phyloP scores from a whole-genome alignment of 441 rosid species.

The Pelargonium fulgidum region DNA sequence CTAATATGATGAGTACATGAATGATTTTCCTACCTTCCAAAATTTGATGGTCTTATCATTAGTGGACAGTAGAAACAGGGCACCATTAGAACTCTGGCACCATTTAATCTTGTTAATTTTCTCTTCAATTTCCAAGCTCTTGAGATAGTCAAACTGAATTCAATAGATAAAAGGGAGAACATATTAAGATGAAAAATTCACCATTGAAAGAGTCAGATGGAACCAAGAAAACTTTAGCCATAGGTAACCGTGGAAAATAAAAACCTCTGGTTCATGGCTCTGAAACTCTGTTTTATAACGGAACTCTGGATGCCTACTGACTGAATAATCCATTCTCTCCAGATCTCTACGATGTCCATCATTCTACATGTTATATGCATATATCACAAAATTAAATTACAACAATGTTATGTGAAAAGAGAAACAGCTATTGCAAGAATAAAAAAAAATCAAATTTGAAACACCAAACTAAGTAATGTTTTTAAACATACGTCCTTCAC shows the following conservation, averaged over 20 bases:
- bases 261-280: constrained; percentile 97
- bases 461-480: constrained; percentile 7
- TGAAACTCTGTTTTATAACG: constrained; percentile 82
- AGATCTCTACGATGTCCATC: constrained; percentile 62
- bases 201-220: constrained; percentile 5
- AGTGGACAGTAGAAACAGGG: constrained; percentile 85
- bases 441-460: not conserved
- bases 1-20: constrained; percentile 1
- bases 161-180: constrained; percentile 16
- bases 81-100: constrained; percentile 84
- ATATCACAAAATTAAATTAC: constrained; percentile 18
- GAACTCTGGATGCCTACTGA: constrained; percentile 71
- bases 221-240: constrained; percentile 7
- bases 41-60: constrained; percentile 85
- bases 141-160: constrained; percentile 86
- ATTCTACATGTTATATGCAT: constrained; percentile 38
- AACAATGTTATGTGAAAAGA: constrained; percentile 13
- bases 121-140: constrained; percentile 99
- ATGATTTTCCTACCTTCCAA: constrained; percentile 11
- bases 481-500: constrained; percentile 37
- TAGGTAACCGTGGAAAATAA: constrained; percentile 15
- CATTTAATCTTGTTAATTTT: constrained; percentile 93
- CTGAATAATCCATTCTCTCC: constrained; percentile 58
- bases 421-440: constrained; percentile 1
- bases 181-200: constrained; percentile 3